Percentiles rank a stretch among this genome's conserved stretches.
Conservation (phyloP, 257 asterid species). For the Solanum ossicruentum region DNA sequence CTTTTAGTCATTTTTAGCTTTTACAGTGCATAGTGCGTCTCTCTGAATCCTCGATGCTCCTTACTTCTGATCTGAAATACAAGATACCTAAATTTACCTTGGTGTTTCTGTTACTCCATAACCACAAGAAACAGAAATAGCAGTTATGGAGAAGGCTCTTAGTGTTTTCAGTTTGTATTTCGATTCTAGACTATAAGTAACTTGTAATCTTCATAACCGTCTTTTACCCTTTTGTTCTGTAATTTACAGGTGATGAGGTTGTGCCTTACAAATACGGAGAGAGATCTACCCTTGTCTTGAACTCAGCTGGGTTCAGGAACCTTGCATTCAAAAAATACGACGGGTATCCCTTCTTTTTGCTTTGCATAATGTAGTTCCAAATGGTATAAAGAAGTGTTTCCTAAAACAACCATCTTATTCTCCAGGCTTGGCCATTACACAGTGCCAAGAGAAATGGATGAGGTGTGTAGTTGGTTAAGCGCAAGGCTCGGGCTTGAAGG, state of each 20-base stretch:
- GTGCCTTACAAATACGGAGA: conserved; percentile 71
- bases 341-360: conserved; percentile 29
- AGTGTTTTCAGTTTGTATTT: neutral
- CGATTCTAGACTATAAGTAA: neutral
- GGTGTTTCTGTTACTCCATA: neutral
- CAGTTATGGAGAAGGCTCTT: neutral
- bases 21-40: neutral
- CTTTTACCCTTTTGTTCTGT: conserved; percentile 1
- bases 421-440: conserved; percentile 87
- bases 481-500: conserved; percentile 40
- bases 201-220: neutral
- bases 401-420: neutral
- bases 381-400: neutral
- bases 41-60: neutral
- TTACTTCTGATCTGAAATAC: neutral
- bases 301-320: conserved; percentile 67
- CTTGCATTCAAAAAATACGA: conserved; percentile 56
- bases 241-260: conserved; percentile 62
- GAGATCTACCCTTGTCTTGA: conserved; percentile 55
- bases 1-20: neutral
- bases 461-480: conserved; percentile 68
- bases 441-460: conserved; percentile 87
- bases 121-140: neutral
- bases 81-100: neutral
- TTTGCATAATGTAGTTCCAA: neutral